Conservation (phyloP, 169 alveolate genomes). For the Babesia bigemina region DNA sequence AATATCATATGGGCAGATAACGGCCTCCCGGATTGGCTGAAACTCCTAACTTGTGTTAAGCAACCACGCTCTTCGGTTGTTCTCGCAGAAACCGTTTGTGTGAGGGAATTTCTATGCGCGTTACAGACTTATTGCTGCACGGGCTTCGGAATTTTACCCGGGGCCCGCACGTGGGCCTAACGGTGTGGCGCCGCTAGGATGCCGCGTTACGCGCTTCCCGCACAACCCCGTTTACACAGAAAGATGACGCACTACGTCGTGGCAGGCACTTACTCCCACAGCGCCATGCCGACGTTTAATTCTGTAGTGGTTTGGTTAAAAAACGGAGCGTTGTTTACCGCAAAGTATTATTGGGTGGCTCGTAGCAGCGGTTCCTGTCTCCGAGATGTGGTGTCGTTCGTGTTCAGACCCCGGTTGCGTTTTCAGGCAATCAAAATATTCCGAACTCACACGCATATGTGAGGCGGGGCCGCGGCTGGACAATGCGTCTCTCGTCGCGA, state of each 20-base stretch:
- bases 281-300: background rate
- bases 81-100: slow-evolving; percentile 24
- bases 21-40: background rate
- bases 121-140: background rate
- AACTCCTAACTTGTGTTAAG: background rate
- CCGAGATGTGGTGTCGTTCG: slow-evolving; percentile 48
- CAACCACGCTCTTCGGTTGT: background rate
- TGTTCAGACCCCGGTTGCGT: background rate
- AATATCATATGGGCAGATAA: background rate
- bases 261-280: slow-evolving; percentile 6
- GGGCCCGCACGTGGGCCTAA: slow-evolving; percentile 8
- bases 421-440: background rate
- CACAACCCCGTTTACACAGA: slow-evolving; percentile 7
- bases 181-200: slow-evolving; percentile 2
- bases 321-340: background rate
- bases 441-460: background rate
- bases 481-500: background rate
- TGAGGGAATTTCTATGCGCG: slow-evolving; percentile 10
- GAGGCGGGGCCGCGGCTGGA: background rate
- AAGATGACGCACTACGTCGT: background rate
- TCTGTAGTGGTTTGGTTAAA: background rate
- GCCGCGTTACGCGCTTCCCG: background rate
- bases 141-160: slow-evolving; percentile 3
- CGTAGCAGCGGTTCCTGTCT: slow-evolving; percentile 20
- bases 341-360: slow-evolving; percentile 31